Percentiles rank a stretch among this genome's conserved stretches.
Conservation (phyloP, 2,329 filamentous ascomycete genomes). For the Xylariaceae sp. region DNA sequence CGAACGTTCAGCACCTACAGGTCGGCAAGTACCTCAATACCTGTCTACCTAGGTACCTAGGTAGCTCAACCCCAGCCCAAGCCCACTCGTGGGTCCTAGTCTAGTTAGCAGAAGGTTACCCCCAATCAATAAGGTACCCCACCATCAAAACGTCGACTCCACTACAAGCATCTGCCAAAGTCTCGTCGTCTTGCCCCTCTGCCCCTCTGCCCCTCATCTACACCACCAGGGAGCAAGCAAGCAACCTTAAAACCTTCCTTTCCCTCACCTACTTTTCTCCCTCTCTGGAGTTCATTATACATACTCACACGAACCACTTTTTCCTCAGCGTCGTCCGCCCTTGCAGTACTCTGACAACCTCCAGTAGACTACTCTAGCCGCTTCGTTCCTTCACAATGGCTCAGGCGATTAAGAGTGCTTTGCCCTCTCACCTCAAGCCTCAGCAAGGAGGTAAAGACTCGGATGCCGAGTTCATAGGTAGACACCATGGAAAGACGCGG, state of each 20-base stretch:
- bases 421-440: constrained; percentile 85
- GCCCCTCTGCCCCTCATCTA: constrained; percentile 22
- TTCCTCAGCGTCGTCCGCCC: neutral
- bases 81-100: neutral
- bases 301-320: neutral
- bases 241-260: constrained; percentile 31
- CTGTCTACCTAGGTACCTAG: too few relatives aligned
- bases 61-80: neutral
- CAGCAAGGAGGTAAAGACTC: constrained; percentile 51
- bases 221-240: constrained; percentile 27
- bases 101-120: neutral
- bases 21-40: too few relatives aligned
- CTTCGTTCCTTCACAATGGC: constrained; percentile 61
- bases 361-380: neutral
- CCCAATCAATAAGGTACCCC: constrained; percentile 14
- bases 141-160: constrained; percentile 14
- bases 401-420: constrained; percentile 72
- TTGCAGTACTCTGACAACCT: constrained; percentile 11
- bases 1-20: too few relatives aligned
- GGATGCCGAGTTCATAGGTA: constrained; percentile 61
- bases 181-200: constrained; percentile 8
- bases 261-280: constrained; percentile 32
- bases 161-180: constrained; percentile 4
- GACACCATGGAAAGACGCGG: constrained; percentile 84
- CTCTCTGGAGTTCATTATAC: constrained; percentile 4